Evolutionary conservation across 768 basidiomycete species (phyloP).

Genomic region (Gloeopeniophorella convolvens): DNA sequence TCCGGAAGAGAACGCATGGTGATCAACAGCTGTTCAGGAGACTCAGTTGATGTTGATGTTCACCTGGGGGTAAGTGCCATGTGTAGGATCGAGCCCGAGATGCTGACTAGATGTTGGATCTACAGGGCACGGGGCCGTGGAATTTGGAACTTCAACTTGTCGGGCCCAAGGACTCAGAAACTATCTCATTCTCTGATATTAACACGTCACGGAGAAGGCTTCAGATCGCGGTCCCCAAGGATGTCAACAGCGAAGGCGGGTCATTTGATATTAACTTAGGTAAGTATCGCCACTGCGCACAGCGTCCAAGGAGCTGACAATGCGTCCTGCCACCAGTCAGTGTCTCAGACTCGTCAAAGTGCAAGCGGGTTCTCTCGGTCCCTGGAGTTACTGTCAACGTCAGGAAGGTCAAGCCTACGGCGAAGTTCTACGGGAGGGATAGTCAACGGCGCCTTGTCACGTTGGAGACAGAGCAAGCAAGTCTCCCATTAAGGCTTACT

Average conservation of each 20-base stretch:
- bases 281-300: constrained; percentile 28
- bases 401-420: constrained; percentile 83
- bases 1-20: constrained; percentile 43
- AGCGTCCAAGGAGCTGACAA: neutral
- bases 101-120: constrained; percentile 2
- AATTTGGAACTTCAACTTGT: constrained; percentile 77
- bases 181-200: constrained; percentile 49
- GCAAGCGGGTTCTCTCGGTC: constrained; percentile 67
- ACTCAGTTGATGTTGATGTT: constrained; percentile 67
- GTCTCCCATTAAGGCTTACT: constrained; percentile 77
- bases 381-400: constrained; percentile 85
- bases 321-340: constrained; percentile 46
- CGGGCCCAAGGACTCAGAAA: constrained; percentile 61
- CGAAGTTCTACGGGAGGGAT: constrained; percentile 70
- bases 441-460: constrained; percentile 53
- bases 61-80: constrained; percentile 59
- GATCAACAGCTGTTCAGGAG: constrained; percentile 76
- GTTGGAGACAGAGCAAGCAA: constrained; percentile 65
- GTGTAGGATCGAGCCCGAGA: too few relatives aligned
- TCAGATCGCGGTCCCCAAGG: constrained; percentile 60
- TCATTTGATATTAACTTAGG: constrained; percentile 74
- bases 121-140: constrained; percentile 86
- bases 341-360: constrained; percentile 84
- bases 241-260: constrained; percentile 62
- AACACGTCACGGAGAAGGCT: constrained; percentile 48